Evolutionary conservation across 2,329 filamentous ascomycete species (phyloP).

Genomic region (Hysterium pulicare): DNA sequence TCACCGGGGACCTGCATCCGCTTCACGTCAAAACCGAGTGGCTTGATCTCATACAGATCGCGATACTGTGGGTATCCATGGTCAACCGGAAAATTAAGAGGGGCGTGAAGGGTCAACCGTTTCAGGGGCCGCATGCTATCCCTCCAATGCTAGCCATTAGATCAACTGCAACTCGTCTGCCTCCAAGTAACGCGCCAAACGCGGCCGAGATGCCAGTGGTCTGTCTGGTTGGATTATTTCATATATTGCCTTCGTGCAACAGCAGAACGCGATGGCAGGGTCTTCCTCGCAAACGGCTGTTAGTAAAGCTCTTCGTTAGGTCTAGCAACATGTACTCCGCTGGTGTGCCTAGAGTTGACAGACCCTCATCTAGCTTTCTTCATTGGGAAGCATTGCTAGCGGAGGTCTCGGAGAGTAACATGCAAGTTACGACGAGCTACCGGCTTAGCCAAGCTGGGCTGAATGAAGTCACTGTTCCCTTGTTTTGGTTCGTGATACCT

Average conservation of each 20-base stretch:
- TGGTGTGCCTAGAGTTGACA: too few relatives aligned
- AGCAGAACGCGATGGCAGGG: not conserved
- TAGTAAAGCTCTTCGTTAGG: too few relatives aligned
- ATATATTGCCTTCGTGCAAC: conserved; percentile 2
- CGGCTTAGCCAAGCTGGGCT: too few relatives aligned
- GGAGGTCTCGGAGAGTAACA: too few relatives aligned
- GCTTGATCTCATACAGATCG: not conserved
- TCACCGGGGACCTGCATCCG: conserved; percentile 1
- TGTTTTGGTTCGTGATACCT: too few relatives aligned
- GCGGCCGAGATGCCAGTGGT: not conserved
- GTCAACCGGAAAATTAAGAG: not conserved
- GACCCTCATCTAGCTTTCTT: too few relatives aligned
- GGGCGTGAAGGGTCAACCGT: too few relatives aligned
- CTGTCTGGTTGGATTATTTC: not conserved
- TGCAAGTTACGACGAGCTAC: too few relatives aligned
- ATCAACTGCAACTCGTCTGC: not conserved
- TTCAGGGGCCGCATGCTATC: conserved; percentile 1
- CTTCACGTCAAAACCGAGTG: not conserved
- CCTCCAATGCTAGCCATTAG: not conserved
- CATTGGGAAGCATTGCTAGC: too few relatives aligned
- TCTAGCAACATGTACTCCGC: too few relatives aligned
- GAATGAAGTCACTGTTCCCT: too few relatives aligned
- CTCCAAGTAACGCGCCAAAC: conserved; percentile 1
- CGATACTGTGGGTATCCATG: not conserved
- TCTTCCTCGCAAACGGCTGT: too few relatives aligned